Conservation (phyloP, 352 stramenopile genomes). For the Pythium guiyangense region DNA sequence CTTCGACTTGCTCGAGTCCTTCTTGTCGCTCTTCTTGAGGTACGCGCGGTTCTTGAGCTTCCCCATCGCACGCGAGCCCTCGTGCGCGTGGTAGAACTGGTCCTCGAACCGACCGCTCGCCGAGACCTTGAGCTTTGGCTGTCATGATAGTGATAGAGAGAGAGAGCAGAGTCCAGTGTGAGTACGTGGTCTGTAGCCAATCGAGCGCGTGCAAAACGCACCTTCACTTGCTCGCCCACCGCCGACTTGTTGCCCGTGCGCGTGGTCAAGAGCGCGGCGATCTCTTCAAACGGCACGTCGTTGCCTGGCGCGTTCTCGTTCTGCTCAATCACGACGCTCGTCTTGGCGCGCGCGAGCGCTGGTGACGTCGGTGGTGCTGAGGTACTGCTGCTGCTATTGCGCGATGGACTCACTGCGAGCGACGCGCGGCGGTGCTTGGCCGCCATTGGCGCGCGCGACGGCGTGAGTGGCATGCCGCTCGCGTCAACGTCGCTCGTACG, state of each 20-base stretch:
- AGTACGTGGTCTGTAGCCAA: too few relatives aligned
- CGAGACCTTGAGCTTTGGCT: constrained; percentile 75
- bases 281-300: constrained; percentile 19
- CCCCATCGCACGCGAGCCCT: constrained; percentile 74
- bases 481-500: neutral
- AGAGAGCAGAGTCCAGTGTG: neutral
- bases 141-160: neutral
- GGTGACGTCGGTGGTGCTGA: neutral
- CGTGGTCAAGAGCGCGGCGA: constrained; percentile 10
- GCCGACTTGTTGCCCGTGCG: constrained; percentile 1
- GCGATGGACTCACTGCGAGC: neutral
- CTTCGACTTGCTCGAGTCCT: constrained; percentile 21
- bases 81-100: constrained; percentile 83
- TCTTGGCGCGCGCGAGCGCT: constrained; percentile 8
- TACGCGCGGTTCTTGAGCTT: constrained; percentile 75
- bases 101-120: constrained; percentile 82
- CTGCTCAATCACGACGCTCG: constrained; percentile 6
- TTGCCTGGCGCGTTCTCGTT: constrained; percentile 15
- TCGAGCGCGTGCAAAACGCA: constrained; percentile 16
- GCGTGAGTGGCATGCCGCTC: neutral
- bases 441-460: neutral
- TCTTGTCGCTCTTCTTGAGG: constrained; percentile 40
- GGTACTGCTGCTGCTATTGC: neutral
- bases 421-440: neutral
- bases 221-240: constrained; percentile 15